Evolutionary conservation across 305 asterid species (phyloP).

Genomic region (Solanum aculeatissimum): DNA sequence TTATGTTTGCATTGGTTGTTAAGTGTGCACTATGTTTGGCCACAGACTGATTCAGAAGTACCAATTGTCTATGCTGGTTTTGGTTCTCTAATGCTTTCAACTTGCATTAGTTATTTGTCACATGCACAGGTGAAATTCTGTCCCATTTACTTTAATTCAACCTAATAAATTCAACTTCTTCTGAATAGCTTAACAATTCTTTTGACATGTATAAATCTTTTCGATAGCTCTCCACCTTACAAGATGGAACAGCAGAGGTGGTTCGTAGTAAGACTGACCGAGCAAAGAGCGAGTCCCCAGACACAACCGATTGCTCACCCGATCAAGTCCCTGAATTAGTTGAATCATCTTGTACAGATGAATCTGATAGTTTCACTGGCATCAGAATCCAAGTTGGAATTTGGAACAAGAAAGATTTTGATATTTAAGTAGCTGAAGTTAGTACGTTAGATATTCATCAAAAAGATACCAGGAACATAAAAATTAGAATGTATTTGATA

Average conservation of each 20-base stretch:
- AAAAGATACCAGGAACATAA: no score
- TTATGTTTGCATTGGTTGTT: not conserved
- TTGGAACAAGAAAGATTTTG: not conserved
- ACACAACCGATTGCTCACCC: conserved; percentile 47
- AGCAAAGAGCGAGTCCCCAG: conserved; percentile 65
- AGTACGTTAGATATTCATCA: not conserved
- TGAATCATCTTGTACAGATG: conserved; percentile 19
- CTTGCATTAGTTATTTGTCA: conserved; percentile 77
- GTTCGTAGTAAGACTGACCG: conserved; percentile 79
- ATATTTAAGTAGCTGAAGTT: not conserved
- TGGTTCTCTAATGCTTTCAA: conserved; percentile 84
- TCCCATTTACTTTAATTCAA: not conserved
- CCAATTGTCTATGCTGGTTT: conserved; percentile 79
- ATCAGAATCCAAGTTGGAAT: not conserved
- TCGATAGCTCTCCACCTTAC: conserved; percentile 26
- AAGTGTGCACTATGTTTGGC: not conserved
- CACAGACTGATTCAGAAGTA: conserved; percentile 83
- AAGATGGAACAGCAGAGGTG: conserved; percentile 65
- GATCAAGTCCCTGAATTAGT: conserved; percentile 55
- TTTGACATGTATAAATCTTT: not conserved
- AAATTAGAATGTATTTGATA: not conserved
- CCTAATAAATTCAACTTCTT: not conserved
- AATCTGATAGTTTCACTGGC: conserved; percentile 10
- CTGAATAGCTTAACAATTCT: no score
- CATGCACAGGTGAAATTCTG: conserved; percentile 57